Base-by-base conservation (phyloP, 1,139 yeast genomes). In the Debaryomycetaceae sp. region DNA sequence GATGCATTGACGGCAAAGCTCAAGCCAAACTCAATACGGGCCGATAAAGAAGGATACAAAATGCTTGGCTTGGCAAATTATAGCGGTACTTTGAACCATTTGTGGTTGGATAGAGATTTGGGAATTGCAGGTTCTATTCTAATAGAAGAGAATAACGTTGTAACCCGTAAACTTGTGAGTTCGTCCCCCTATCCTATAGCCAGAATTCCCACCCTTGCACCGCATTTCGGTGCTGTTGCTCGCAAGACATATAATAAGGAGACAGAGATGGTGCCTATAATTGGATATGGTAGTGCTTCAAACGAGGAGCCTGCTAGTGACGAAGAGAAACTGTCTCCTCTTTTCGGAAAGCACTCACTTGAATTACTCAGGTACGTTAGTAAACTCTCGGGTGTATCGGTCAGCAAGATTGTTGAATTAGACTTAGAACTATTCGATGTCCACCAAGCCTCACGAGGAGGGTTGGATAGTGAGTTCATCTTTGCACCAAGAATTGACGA, bases 401-500 rank as follows among this genome's bases (percentile, higher is more conserved):
- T 71, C 23, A 44, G 52, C 4, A 60, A 64, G 14, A 63, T 74
- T 27, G 40, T 63, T 22, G 69, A 57, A 44, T 53, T 70, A 47
- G 79, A 74, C 47, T 63, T 74, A 49, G 75, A 72, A 45, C 63
- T 74, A 45, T 72, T 59, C 47, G 76, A 72, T 47, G 68, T 67
- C 27, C 78, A 74, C 56, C 55, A 57, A 9, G 76, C 75, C 6
- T 49, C 65, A 6, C 59, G 70, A 40, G 78, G 78, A 13, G 79
- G 79, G 2, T 51, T 73, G 34, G 49, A 60, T 20, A 52, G 57
- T 37, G 78, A 73, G 46, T 73, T 74, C 48, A 59, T 74, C 40
- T 71, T 64, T 51, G 72, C 76, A 3, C 74, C 77, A 8, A 60
- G 76, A 45, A 64, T 73, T 39, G 79, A 74, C 49, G 79, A 74